Evolutionary conservation across 139 green algal species (phyloP).

Genomic region (Coelastrella sp.): DNA sequence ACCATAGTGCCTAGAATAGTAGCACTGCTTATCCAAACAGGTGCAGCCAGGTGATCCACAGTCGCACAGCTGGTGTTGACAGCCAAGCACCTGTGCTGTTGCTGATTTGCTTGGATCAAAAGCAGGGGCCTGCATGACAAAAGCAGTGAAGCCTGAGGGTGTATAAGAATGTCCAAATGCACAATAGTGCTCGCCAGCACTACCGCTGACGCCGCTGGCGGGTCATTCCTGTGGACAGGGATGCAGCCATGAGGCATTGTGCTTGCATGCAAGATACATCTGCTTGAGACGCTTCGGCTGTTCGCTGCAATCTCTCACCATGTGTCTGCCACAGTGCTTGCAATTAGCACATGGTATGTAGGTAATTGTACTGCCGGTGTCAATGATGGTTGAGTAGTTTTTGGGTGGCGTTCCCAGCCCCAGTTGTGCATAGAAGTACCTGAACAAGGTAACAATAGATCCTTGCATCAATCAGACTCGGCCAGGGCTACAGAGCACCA

Average conservation of each 20-base stretch:
- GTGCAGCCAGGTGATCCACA: slow-evolving; percentile 79
- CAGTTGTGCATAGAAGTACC: slow-evolving; percentile 92
- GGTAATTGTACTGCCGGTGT: slow-evolving; percentile 95
- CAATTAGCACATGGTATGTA: slow-evolving; percentile 93
- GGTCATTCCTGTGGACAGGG: no score
- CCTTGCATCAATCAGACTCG: no score
- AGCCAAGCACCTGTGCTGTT: slow-evolving; percentile 71
- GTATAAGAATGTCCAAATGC: no score
- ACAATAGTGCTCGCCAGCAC: no score
- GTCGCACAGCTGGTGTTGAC: slow-evolving; percentile 69
- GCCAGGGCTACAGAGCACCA: no score
- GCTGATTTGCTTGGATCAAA: slow-evolving; percentile 77
- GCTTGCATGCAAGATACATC: no score
- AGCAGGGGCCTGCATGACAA: slow-evolving; percentile 59
- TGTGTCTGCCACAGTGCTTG: slow-evolving; percentile 73
- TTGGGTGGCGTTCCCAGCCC: slow-evolving; percentile 83
- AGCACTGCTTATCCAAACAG: slow-evolving; percentile 76
- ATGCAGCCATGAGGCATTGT: no score
- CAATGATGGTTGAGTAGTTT: slow-evolving; percentile 92
- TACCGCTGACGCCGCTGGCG: no score
- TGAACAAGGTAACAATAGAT: no score
- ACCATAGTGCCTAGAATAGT: slow-evolving; percentile 88
- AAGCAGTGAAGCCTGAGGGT: no score
- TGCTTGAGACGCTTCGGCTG: no score
- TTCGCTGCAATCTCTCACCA: slow-evolving; percentile 48